Evolutionary conservation across 192 early-diverging fungal genomes (phyloP).

Genomic region (Backusella mclennaniae): DNA sequence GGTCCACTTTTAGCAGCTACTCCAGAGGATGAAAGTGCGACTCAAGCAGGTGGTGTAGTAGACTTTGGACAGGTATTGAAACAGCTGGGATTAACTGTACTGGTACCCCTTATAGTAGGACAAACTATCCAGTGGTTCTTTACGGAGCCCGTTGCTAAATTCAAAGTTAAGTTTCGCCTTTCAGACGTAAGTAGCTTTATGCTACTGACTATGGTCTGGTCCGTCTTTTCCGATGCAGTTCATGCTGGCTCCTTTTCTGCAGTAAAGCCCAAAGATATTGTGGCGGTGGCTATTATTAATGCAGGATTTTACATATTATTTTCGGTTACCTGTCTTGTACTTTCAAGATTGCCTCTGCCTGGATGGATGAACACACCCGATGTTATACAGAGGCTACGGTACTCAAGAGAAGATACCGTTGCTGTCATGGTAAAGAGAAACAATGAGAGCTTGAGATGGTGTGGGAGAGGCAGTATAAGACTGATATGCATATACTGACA

Average conservation of each 20-base stretch:
- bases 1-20: slow-evolving; percentile 28
- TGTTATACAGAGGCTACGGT: slow-evolving; percentile 23
- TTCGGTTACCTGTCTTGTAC: slow-evolving; percentile 44
- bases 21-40: slow-evolving; percentile 13
- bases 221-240: slow-evolving; percentile 70
- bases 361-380: slow-evolving; percentile 11
- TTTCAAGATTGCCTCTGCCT: slow-evolving; percentile 42
- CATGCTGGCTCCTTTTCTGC: slow-evolving; percentile 47
- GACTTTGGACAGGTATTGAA: slow-evolving; percentile 52
- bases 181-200: slow-evolving; percentile 52
- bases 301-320: slow-evolving; percentile 48
- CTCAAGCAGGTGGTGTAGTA: slow-evolving; percentile 6
- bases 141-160: slow-evolving; percentile 40
- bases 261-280: slow-evolving; percentile 45
- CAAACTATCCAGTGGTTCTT: slow-evolving; percentile 51
- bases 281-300: slow-evolving; percentile 51
- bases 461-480: too few relatives aligned
- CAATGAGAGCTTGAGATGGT: too few relatives aligned
- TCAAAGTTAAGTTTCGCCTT: slow-evolving; percentile 48
- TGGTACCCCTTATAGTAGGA: slow-evolving; percentile 61
- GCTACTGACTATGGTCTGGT: slow-evolving; percentile 68
- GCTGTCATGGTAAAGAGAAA: slow-evolving; percentile 47
- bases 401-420: slow-evolving; percentile 52
- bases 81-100: slow-evolving; percentile 59
- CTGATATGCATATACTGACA: neutral